phyloP scores from a whole-genome alignment of 2,329 filamentous ascomycete genomes.

The Hypoxylon rubiginosum region DNA sequence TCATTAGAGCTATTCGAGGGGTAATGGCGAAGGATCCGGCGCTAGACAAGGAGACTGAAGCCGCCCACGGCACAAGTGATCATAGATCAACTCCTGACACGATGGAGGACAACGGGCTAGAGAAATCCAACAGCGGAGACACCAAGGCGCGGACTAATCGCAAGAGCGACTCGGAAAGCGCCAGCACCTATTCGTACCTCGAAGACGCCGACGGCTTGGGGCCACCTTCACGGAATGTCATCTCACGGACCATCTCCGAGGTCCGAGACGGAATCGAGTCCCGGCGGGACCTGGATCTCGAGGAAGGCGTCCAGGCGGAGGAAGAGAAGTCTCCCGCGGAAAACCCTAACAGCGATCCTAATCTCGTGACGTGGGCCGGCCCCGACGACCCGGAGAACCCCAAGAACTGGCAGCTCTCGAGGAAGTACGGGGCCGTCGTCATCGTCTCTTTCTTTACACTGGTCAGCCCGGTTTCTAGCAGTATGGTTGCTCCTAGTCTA shows the following conservation, averaged over 20 bases:
- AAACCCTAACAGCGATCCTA: constrained; percentile 54
- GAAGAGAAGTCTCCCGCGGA: constrained; percentile 43
- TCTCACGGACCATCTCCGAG: constrained; percentile 56
- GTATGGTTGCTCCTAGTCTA: constrained; percentile 68
- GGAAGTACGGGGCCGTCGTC: constrained; percentile 70
- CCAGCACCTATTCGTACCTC: constrained; percentile 16
- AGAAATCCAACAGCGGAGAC: constrained; percentile 16
- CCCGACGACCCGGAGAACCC: constrained; percentile 66
- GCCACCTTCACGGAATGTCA: constrained; percentile 23
- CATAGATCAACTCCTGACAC: not conserved
- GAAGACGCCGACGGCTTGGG: constrained; percentile 2
- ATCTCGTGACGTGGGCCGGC: constrained; percentile 64
- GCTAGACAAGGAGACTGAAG: constrained; percentile 19
- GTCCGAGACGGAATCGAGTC: constrained; percentile 57
- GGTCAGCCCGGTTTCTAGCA: constrained; percentile 71
- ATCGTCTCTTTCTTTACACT: constrained; percentile 70
- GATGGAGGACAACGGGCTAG: constrained; percentile 2
- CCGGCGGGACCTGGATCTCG: constrained; percentile 55
- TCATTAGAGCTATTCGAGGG: not conserved
- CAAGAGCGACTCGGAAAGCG: constrained; percentile 21
- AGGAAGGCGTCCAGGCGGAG: constrained; percentile 41
- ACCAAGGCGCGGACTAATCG: constrained; percentile 10
- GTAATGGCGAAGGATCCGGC: constrained; percentile 15
- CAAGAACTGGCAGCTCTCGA: constrained; percentile 67
- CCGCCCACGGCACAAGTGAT: constrained; percentile 6